phyloP scores from a whole-genome alignment of 2,329 filamentous ascomycete genomes.

The Aspergillus hortae region DNA sequence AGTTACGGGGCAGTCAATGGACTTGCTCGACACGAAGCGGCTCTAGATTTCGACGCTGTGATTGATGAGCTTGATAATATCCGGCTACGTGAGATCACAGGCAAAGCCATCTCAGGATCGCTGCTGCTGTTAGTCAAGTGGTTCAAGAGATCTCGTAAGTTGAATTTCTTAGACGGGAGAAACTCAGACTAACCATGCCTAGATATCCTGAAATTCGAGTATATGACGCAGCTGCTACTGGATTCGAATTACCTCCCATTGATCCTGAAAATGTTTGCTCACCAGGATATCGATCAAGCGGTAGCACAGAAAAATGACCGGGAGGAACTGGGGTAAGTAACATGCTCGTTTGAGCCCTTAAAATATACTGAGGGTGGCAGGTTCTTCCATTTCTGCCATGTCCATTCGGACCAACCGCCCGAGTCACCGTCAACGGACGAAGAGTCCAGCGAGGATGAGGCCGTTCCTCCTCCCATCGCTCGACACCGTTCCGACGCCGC shows the following conservation, averaged over 20 bases:
- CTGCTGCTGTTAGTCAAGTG: conserved; percentile 88
- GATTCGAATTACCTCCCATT: conserved; percentile 95
- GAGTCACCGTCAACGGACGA: conserved; percentile 32
- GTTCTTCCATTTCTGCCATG: conserved; percentile 88
- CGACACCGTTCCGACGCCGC: conserved; percentile 48
- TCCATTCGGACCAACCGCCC: conserved; percentile 60
- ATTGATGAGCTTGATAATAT: conserved; percentile 78
- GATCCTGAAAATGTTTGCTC: conserved; percentile 86
- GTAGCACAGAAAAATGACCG: conserved; percentile 83
- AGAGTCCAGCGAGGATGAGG: conserved; percentile 62
- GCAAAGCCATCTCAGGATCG: conserved; percentile 88
- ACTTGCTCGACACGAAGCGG: conserved; percentile 14
- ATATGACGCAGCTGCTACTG: conserved; percentile 84
- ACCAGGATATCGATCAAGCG: conserved; percentile 88
- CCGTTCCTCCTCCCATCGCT: conserved; percentile 76
- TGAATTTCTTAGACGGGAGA: not conserved
- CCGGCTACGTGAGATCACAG: conserved; percentile 78
- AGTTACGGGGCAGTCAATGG: conserved; percentile 25
- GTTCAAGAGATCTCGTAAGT: conserved; percentile 90
- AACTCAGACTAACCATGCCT: conserved; percentile 9
- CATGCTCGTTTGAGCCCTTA: no score
- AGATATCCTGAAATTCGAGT: conserved; percentile 96
- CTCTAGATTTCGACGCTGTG: conserved; percentile 31
- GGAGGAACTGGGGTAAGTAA: conserved; percentile 68
- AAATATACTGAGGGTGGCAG: conserved; percentile 43